Conservation (phyloP, 169 alveolate species). For the Perkinsus marinus region DNA sequence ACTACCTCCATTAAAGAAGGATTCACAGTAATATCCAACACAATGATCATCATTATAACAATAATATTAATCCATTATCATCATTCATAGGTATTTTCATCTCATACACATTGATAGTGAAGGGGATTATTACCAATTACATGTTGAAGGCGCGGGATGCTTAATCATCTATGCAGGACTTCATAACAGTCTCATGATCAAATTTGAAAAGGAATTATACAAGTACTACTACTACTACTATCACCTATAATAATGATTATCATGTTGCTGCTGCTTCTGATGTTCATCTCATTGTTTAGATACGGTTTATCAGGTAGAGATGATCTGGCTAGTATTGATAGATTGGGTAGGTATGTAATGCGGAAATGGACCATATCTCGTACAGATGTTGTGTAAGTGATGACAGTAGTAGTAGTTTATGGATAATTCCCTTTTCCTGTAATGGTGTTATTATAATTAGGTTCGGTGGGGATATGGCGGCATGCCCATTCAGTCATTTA, state of each 20-base stretch:
- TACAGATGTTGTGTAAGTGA: background rate
- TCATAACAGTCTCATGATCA: background rate
- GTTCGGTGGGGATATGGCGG: background rate
- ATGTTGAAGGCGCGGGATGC: background rate
- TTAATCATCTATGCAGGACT: background rate
- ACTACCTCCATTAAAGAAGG: background rate
- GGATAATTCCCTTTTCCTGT: background rate
- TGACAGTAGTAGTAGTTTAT: background rate
- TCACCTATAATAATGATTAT: background rate
- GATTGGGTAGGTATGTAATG: background rate
- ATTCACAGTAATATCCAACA: too few relatives aligned
- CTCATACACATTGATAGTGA: background rate
- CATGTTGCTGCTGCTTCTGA: background rate
- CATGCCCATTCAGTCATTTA: background rate
- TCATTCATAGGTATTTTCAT: background rate
- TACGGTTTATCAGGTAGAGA: background rate
- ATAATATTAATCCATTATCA: too few relatives aligned
- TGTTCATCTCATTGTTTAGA: background rate
- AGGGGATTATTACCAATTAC: background rate
- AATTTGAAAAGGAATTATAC: background rate
- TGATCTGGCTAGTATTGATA: background rate
- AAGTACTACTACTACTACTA: background rate
- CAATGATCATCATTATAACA: background rate
- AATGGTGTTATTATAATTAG: background rate
- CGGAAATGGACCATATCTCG: background rate